phyloP scores from a whole-genome alignment of 768 basidiomycete genomes.

The Tubosaeta brunneosetosa region DNA sequence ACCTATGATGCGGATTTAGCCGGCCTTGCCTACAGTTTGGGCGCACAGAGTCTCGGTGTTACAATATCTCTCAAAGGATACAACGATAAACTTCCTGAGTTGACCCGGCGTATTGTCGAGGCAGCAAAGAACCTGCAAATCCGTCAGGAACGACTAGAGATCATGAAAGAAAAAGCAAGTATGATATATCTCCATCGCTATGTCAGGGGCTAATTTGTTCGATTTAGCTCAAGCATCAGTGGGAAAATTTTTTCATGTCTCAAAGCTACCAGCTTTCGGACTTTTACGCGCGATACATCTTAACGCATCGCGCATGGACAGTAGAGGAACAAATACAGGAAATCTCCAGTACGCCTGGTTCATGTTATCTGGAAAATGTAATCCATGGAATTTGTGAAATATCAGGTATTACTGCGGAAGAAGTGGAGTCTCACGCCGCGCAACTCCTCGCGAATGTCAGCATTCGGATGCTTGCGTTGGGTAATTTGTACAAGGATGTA shows the following conservation, averaged over 20 bases:
- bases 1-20: slow-evolving; percentile 92
- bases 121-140: slow-evolving; percentile 62
- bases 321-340: slow-evolving; percentile 71
- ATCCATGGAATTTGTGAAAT: background rate
- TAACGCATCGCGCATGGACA: slow-evolving; percentile 71
- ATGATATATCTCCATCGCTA: slow-evolving; percentile 9
- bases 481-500: slow-evolving; percentile 83
- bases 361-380: background rate
- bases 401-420: slow-evolving; percentile 65
- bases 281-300: slow-evolving; percentile 66
- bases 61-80: slow-evolving; percentile 74
- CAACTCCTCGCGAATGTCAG: slow-evolving; percentile 60
- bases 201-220: slow-evolving; percentile 1
- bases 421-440: slow-evolving; percentile 59
- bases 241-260: slow-evolving; percentile 83
- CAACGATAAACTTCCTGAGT: slow-evolving; percentile 82
- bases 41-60: slow-evolving; percentile 59
- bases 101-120: slow-evolving; percentile 68
- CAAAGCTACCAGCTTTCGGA: slow-evolving; percentile 79
- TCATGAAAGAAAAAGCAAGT: slow-evolving; percentile 79
- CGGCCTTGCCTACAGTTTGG: slow-evolving; percentile 71
- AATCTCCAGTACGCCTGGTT: slow-evolving; percentile 55
- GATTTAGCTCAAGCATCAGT: slow-evolving; percentile 63
- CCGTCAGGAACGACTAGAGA: slow-evolving; percentile 64
- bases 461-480: slow-evolving; percentile 70